Evolutionary conservation across 768 basidiomycete species (phyloP), one percentile per base, ranked within the genome.

Genomic region (Trametes villosa): DNA sequence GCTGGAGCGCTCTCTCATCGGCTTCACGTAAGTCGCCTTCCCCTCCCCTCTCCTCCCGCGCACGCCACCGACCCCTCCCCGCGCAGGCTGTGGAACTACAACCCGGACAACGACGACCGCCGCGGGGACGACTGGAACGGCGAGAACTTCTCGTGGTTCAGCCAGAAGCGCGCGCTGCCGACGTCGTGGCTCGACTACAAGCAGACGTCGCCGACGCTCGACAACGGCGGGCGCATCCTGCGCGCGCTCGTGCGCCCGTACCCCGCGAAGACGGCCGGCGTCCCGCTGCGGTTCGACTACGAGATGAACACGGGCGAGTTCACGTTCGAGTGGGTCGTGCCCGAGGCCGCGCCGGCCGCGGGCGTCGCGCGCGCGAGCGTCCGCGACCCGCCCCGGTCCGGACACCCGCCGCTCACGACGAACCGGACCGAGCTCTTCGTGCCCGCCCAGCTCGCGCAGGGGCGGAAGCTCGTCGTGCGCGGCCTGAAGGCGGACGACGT

Each of bases 81-180:
- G n/a, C 20, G 7, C 66, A 97, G 94, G 2, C 75, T 98, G 7
- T 98, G 96, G 96, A 94, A 92, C 60, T 98, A 97, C 72, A 97
- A 98, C 68, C 91, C 96, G 0, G 77, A 81, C 52, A 98, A 98
- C 74, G 81, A 83, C 38, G 95, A 98, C 71, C 67, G 73, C 18
- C 67, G 74, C 26, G 96, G 96, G 17, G 96, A 98, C 71, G 75
- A 87, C 71, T 97, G 96, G 96, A 96, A 96, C 67, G 93, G 91
- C 53, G 96, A 99, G 74, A 97, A 96, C 76, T 98, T 99, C 71
- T 94, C 93, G 1, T 97, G 93, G 92, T 98, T 94, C 81, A 86
- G 86, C 67, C 76, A 77, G 42, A 75, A 72, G 34, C 84, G 88
- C 17, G 86, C 82, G 1, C 76, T 85, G 50, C 88, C 83, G 1